Conservation (phyloP, 805 yeast species). For the Cyberlindnera japonica region DNA sequence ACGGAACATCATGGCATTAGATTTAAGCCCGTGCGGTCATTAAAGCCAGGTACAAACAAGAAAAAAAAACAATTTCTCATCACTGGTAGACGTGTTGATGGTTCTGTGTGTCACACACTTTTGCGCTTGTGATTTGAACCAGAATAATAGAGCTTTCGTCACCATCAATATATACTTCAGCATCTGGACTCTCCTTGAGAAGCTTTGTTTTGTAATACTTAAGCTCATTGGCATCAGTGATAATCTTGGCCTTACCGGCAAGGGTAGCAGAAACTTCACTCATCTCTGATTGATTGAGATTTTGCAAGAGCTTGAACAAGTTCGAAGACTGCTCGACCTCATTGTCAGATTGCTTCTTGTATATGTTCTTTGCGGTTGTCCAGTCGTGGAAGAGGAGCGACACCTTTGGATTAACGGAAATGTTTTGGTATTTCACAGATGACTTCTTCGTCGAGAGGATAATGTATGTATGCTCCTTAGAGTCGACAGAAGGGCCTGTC, state of each 20-base stretch:
- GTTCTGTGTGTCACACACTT: conserved; percentile 75
- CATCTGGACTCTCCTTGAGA: conserved; percentile 62
- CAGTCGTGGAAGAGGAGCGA: conserved; percentile 88
- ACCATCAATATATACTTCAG: conserved; percentile 60
- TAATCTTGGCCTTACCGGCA: conserved; percentile 62
- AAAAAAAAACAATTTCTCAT: not conserved
- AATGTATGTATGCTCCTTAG: conserved; percentile 44
- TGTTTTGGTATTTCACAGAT: conserved; percentile 73
- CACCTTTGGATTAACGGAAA: conserved; percentile 68
- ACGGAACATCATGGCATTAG: no score
- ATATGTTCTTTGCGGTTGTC: conserved; percentile 58
- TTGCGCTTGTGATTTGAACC: conserved; percentile 62
- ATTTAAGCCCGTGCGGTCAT: no score
- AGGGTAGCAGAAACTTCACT: conserved; percentile 81
- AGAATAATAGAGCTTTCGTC: conserved; percentile 64
- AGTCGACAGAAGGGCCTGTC: conserved; percentile 26
- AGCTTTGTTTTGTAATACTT: conserved; percentile 59
- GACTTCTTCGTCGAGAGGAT: conserved; percentile 68
- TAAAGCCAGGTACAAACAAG: no score
- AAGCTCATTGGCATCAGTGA: conserved; percentile 47
- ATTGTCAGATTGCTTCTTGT: conserved; percentile 27
- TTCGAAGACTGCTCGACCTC: conserved; percentile 35
- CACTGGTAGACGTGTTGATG: conserved; percentile 38
- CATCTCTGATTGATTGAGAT: conserved; percentile 74
- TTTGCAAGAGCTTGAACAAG: conserved; percentile 60